These are phyloP conservation scores for Trifolium fragiferum DNA, from an alignment of 306 rosid genomes.

Conservation along the genomic window DNA sequence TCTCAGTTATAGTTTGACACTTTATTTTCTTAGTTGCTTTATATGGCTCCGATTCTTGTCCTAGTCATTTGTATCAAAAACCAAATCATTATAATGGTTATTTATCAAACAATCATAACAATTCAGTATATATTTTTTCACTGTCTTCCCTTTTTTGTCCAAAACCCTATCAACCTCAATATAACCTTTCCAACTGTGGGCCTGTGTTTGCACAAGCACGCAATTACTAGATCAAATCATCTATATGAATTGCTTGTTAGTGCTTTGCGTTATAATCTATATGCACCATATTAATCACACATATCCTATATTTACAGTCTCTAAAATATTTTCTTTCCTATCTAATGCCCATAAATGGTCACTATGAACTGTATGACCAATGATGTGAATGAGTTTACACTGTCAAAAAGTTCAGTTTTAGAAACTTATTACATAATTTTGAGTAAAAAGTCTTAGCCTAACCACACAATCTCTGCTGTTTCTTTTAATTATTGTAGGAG, in stretches of 20 bases:
- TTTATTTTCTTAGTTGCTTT: background rate
- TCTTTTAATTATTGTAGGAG: conserved; percentile 62
- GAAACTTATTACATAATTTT: background rate
- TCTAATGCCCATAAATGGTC: conserved; percentile 1
- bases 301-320: conserved; percentile 14
- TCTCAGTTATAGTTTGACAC: background rate
- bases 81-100: background rate
- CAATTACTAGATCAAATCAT: conserved; percentile 5
- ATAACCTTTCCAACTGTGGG: background rate
- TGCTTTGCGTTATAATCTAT: background rate
- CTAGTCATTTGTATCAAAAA: background rate
- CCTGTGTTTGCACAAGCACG: background rate
- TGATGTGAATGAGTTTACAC: background rate
- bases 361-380: background rate
- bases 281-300: background rate
- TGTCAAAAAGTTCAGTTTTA: conserved; percentile 15
- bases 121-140: background rate
- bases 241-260: background rate
- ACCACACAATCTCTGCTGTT: conserved; percentile 32
- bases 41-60: background rate
- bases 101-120: background rate
- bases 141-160: background rate
- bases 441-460: conserved; percentile 6
- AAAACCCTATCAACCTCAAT: background rate
- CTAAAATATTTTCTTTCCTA: background rate